phyloP scores from a whole-genome alignment of 2,329 filamentous ascomycete species.

The Shiraia sp. region DNA sequence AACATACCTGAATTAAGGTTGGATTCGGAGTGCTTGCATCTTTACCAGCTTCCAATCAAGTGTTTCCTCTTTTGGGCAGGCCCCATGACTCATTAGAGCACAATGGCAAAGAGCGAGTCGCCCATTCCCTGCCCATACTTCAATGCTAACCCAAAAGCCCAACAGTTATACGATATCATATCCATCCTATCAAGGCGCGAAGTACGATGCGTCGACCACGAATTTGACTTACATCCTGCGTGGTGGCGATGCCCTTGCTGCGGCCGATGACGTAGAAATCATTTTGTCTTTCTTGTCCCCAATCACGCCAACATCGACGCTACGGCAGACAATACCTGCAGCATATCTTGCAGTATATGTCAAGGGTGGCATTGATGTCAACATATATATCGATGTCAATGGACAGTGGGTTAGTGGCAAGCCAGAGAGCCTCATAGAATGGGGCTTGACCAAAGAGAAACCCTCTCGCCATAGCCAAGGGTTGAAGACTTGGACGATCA shows the following conservation, averaged over 20 bases:
- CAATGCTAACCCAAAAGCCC: constrained; percentile 1
- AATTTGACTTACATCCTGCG: constrained; percentile 68
- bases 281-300: constrained; percentile 73
- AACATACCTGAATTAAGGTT: constrained; percentile 45
- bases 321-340: constrained; percentile 81
- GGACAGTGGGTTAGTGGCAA: constrained; percentile 81
- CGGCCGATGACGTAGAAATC: constrained; percentile 54
- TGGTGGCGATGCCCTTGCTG: constrained; percentile 40
- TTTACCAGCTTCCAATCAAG: constrained; percentile 60
- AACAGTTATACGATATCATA: constrained; percentile 60
- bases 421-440: constrained; percentile 68
- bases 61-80: constrained; percentile 68
- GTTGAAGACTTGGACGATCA: constrained; percentile 70
- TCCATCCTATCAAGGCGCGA: constrained; percentile 62
- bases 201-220: constrained; percentile 71
- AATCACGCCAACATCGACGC: constrained; percentile 78
- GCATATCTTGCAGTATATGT: constrained; percentile 75
- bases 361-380: constrained; percentile 62
- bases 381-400: constrained; percentile 54
- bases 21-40: constrained; percentile 67
- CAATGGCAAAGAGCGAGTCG: constrained; percentile 44
- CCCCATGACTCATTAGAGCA: constrained; percentile 64
- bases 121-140: neutral
- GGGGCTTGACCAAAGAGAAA: constrained; percentile 61
- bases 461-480: constrained; percentile 34